Base-by-base conservation (phyloP, 2,329 filamentous ascomycete species). In the Metarhizium guizhouense region DNA sequence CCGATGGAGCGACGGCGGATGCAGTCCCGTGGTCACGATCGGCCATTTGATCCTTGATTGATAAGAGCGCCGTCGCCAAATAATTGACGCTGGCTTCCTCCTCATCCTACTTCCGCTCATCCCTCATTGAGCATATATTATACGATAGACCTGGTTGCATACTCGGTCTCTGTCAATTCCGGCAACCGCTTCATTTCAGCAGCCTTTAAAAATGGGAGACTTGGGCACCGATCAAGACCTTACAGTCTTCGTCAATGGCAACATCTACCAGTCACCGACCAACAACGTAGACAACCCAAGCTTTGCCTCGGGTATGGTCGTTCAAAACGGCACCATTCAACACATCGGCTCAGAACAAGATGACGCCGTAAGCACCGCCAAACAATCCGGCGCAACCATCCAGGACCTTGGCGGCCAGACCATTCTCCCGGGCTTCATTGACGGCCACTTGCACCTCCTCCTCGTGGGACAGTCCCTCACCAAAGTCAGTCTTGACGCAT, bases 401-500 rank as follows among this genome's bases (percentile, higher is more conserved):
- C 60, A 62, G 32, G 65, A 74, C 36, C 54, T 74, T 3, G 53
- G 52, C 1, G 69, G 70, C 1, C 63, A 63, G 25, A 72, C 70
- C 1, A 68, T 83, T 3, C 68, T 83, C 2, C 80, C 80, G 0
- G 75, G 79, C 14, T 83, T 83, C 67, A 76, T 83, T 43, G 80
- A 83, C 57, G 79, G 77, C 6, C 80, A 83, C 58, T 74, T 81
- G 66, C 80, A 83, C 61, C 70, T 83, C 10, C 70, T 83, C 0
- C 69, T 79, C 10, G 70, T 81, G 0, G 80, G 80, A 1, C 78
- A 81, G 58, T 75, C 78, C 0, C 70, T 83, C 18, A 73, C 70
- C 32, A 82, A 82, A 62, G 69, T 80, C 20, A 68, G 70, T 25
- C 67, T 83, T 1, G 74, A 76, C 20, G 67, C 70, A 16, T 81